Evolutionary conservation across 2,329 filamentous ascomycete genomes (phyloP).

Genomic region (Microascus cirrosus): DNA sequence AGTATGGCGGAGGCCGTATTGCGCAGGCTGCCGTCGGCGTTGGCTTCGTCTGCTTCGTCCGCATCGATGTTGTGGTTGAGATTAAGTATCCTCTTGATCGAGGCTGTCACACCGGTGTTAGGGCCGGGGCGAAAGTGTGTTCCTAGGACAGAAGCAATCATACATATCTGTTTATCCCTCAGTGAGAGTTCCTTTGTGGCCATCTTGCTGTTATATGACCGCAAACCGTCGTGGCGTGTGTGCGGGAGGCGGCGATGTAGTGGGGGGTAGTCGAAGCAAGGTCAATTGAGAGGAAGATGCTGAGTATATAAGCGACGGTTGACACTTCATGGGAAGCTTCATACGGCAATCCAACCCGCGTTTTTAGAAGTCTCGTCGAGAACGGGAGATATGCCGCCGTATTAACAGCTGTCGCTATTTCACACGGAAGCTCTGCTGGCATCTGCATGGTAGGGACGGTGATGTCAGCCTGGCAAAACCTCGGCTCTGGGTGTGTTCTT

Average conservation of each 20-base stretch:
- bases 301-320: background rate
- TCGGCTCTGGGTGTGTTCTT: background rate
- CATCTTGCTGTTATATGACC: conserved; percentile 24
- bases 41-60: conserved; percentile 50
- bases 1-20: conserved; percentile 68
- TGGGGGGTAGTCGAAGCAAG: background rate
- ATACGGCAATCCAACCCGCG: background rate
- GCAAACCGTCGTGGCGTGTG: conserved; percentile 10
- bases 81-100: conserved; percentile 92
- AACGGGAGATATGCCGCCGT: background rate
- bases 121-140: background rate
- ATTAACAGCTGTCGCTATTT: background rate
- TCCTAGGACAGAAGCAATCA: conserved; percentile 3
- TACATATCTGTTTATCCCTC: conserved; percentile 40
- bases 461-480: conserved; percentile 4
- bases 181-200: conserved; percentile 32
- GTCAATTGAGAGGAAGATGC: background rate
- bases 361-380: background rate
- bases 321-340: background rate
- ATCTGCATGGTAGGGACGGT: background rate
- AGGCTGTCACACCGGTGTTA: conserved; percentile 40
- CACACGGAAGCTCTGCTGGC: conserved; percentile 2
- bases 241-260: conserved; percentile 14
- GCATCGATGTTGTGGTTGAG: conserved; percentile 65
- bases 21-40: conserved; percentile 44